These are phyloP conservation scores for Garcia nutans DNA, from an alignment of 345 rosid genomes.

Conservation along the genomic window DNA sequence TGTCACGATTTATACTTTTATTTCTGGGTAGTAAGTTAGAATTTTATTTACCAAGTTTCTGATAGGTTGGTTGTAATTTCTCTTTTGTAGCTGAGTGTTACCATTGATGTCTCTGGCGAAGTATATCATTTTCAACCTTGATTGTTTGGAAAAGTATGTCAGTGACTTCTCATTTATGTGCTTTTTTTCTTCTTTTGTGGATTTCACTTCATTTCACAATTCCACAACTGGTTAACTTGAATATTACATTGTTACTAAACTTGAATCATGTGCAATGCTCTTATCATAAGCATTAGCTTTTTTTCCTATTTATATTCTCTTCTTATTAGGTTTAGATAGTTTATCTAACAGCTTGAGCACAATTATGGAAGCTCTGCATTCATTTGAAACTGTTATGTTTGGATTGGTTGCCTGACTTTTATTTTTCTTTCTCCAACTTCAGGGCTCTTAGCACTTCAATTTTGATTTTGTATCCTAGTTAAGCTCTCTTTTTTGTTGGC, in stretches of 20 bases:
- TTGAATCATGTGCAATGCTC: not conserved
- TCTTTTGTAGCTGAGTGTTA: conserved; percentile 58
- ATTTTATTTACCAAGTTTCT: not conserved
- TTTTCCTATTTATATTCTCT: not conserved
- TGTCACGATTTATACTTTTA: not conserved
- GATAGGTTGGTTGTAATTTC: not conserved
- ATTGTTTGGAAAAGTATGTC: conserved; percentile 76
- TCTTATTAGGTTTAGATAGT: not conserved
- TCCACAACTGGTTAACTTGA: not conserved
- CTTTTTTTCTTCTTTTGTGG: not conserved
- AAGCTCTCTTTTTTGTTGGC: not conserved
- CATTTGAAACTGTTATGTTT: not conserved
- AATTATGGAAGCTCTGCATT: not conserved
- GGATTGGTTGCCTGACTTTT: not conserved
- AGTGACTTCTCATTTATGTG: not conserved
- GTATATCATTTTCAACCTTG: conserved; percentile 81
- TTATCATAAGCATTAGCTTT: not conserved
- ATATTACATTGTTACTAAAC: not conserved
- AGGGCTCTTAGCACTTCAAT: no score
- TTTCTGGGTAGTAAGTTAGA: not conserved
- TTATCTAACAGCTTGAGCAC: not conserved
- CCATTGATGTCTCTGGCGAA: conserved; percentile 64
- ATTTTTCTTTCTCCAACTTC: not conserved
- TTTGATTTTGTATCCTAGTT: no score
- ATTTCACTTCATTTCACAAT: not conserved